A percentile compares a stretch with the other conserved stretches of the same genome.
Conservation (phyloP, 2,329 filamentous ascomycete genomes). For the Sporothrix schenckii region DNA sequence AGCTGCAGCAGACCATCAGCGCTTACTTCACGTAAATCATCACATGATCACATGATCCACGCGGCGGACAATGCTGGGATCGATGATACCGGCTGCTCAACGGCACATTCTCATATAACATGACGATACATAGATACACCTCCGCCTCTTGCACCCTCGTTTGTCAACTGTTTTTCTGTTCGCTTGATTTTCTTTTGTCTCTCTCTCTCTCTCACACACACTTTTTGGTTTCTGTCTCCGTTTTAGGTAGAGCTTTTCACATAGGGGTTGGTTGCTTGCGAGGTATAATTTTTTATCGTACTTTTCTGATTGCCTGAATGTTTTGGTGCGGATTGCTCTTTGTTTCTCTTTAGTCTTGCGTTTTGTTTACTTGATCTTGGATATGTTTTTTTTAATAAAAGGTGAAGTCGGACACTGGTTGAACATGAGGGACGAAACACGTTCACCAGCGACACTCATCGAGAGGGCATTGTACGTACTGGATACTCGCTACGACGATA, state of each 20-base stretch:
- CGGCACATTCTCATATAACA: conserved; percentile 18
- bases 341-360: not conserved
- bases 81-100: conserved; percentile 1
- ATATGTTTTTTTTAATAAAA: not conserved
- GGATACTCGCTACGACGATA: conserved; percentile 6
- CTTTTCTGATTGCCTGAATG: conserved; percentile 10
- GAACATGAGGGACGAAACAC: not conserved
- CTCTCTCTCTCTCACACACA: not conserved
- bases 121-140: conserved; percentile 29
- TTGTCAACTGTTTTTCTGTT: not conserved
- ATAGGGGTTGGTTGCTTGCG: conserved; percentile 7
- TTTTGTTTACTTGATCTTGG: not conserved
- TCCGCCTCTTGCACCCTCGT: not conserved
- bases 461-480: conserved; percentile 3
- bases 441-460: not conserved
- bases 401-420: not conserved
- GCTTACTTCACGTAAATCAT: conserved; percentile 64
- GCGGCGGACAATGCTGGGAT: not conserved
- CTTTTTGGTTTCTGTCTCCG: not conserved
- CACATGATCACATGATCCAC: conserved; percentile 2
- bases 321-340: conserved; percentile 15
- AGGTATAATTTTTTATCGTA: conserved; percentile 7
- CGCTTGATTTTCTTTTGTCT: not conserved
- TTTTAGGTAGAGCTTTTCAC: conserved; percentile 23
- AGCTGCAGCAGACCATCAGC: conserved; percentile 79